Evolutionary conservation across 148 eudicot species (phyloP).

Genomic region (Camellia lanceoleosa): DNA sequence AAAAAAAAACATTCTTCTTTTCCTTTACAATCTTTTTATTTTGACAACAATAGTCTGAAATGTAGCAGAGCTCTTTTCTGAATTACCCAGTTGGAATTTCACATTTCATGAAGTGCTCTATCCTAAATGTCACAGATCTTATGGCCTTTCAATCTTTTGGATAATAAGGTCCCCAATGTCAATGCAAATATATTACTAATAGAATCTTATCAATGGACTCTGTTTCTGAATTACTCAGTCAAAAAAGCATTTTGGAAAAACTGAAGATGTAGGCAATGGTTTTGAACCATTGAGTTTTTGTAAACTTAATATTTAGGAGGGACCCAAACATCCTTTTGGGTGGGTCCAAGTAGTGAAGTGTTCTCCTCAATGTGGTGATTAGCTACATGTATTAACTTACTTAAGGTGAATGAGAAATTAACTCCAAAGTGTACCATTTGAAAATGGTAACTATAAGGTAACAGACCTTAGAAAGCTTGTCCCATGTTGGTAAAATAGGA

Average conservation of each 20-base stretch:
- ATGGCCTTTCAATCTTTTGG: not conserved
- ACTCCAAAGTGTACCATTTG: no score
- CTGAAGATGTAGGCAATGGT: not conserved
- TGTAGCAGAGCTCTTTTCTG: not conserved
- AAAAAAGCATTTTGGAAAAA: not conserved
- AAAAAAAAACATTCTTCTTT: not conserved
- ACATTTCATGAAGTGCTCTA: not conserved
- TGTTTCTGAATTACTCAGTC: not conserved
- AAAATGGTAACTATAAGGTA: no score
- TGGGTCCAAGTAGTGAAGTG: no score
- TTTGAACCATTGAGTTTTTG: no score
- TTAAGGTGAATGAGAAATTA: no score
- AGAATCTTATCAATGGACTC: not conserved
- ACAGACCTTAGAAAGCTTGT: no score
- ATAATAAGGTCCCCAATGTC: not conserved
- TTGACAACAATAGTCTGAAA: not conserved
- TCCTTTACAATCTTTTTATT: not conserved
- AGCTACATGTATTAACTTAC: no score
- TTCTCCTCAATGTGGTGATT: no score
- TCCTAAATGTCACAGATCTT: not conserved
- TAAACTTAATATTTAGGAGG: no score
- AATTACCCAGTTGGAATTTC: not conserved
- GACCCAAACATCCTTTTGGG: no score
- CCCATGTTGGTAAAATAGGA: no score
- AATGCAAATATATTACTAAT: not conserved